Percentiles rank a stretch among this genome's conserved stretches.
Conservation (phyloP, 2,329 filamentous ascomycete species). For the Sporothrix euskadiensis region DNA sequence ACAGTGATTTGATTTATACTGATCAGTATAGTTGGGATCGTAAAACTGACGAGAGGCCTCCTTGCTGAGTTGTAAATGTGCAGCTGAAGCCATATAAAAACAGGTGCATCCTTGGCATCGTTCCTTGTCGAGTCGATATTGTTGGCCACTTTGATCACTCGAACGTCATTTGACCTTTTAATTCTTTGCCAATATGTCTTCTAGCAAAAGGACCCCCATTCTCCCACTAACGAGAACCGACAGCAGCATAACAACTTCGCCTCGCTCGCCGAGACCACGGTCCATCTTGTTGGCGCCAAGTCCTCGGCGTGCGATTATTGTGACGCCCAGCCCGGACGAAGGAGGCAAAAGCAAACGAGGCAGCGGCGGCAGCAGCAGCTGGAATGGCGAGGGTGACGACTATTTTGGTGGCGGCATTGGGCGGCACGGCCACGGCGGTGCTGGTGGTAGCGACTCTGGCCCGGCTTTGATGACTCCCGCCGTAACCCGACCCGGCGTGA, state of each 20-base stretch:
- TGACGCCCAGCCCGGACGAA: not conserved
- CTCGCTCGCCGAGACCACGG: not conserved
- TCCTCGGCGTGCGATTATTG: not conserved
- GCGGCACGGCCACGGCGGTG: not conserved
- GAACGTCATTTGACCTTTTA: not conserved
- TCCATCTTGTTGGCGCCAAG: not conserved
- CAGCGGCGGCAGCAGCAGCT: not conserved
- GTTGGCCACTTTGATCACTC: too few species aligned
- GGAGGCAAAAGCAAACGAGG: not conserved
- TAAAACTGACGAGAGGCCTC: not conserved
- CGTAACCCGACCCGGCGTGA: not conserved
- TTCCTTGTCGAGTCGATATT: too few species aligned
- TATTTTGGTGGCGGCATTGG: not conserved
- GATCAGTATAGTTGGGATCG: not conserved
- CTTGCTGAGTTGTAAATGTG: not conserved
- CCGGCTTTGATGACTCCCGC: not conserved
- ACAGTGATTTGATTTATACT: too few species aligned
- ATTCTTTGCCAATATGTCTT: too few species aligned
- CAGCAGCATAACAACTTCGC: not conserved
- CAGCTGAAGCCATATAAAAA: not conserved
- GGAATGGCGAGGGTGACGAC: not conserved
- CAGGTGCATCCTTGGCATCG: not conserved
- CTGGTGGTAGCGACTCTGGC: not conserved
- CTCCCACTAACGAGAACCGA: not conserved
- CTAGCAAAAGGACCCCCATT: not conserved